Percentiles rank a stretch among this genome's conserved stretches.
Conservation (phyloP, 306 rosid genomes). For the Geum urbanum region DNA sequence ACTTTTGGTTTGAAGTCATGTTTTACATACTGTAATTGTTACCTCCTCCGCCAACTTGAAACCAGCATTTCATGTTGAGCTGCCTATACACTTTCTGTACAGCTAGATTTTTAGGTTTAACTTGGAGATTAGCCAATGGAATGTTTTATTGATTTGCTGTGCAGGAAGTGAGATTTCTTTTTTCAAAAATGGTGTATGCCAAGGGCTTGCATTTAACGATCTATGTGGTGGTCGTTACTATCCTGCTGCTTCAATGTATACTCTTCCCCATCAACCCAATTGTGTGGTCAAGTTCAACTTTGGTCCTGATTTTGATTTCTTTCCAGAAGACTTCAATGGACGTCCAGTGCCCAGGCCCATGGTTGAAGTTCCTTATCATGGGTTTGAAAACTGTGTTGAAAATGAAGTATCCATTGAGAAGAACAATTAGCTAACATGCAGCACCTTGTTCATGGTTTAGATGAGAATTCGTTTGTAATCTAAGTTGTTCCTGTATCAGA, state of each 20-base stretch:
- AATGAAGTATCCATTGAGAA: constrained; percentile 64
- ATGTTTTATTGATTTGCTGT: constrained; percentile 21
- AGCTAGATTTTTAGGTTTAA: neutral
- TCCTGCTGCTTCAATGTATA: constrained; percentile 95
- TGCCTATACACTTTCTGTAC: neutral
- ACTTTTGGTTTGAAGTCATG: neutral
- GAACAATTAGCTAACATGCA: constrained; percentile 33
- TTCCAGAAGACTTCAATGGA: constrained; percentile 60
- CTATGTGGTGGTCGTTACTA: constrained; percentile 85
- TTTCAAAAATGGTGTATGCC: constrained; percentile 82
- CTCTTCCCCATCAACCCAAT: constrained; percentile 84
- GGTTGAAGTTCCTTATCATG: constrained; percentile 80
- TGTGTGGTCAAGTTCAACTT: constrained; percentile 92
- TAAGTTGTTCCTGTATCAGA: constrained; percentile 27
- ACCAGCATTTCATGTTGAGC: neutral
- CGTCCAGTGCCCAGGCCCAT: constrained; percentile 72
- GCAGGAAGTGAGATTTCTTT: constrained; percentile 93
- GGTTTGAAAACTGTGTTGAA: constrained; percentile 63
- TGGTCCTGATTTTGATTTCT: constrained; percentile 78
- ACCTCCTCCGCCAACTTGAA: neutral
- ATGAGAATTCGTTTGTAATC: constrained; percentile 36
- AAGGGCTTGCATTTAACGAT: constrained; percentile 89
- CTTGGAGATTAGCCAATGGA: constrained; percentile 10
- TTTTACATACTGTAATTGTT: neutral
- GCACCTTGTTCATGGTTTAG: constrained; percentile 8